phyloP scores from a whole-genome alignment of 2,329 filamentous ascomycete genomes.

The Penicillium sp. region DNA sequence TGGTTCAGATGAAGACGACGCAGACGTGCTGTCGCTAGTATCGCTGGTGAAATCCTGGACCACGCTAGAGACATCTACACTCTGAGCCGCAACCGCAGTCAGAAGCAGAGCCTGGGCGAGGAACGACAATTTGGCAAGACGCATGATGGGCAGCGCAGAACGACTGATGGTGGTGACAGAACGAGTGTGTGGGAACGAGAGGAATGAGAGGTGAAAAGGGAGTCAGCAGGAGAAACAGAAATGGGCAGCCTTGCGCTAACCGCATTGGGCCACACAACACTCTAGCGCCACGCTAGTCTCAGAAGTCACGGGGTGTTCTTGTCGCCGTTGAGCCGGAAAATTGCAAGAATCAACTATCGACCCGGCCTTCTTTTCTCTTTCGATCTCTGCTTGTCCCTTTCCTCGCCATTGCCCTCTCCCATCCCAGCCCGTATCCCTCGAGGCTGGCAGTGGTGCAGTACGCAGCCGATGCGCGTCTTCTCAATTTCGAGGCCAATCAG shows the following conservation, averaged over 20 bases:
- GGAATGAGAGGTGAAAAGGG: neutral
- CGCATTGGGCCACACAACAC: neutral
- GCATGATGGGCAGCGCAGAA: conserved; percentile 27
- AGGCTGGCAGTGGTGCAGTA: too few species aligned
- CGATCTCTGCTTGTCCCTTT: neutral
- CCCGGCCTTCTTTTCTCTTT: neutral
- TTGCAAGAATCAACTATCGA: neutral
- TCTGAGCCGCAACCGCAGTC: conserved; percentile 33
- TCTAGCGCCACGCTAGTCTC: neutral
- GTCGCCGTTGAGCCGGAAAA: neutral
- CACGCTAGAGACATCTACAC: conserved; percentile 18
- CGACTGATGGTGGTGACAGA: conserved; percentile 9
- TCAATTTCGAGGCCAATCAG: too few species aligned
- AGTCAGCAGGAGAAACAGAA: neutral
- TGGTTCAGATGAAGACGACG: conserved; percentile 8
- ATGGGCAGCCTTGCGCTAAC: neutral
- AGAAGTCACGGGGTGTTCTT: neutral
- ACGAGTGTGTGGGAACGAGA: neutral
- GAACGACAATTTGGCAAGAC: conserved; percentile 31
- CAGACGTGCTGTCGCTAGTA: conserved; percentile 2
- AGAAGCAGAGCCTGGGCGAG: conserved; percentile 35
- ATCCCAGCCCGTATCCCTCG: too few species aligned
- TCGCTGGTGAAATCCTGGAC: conserved; percentile 15
- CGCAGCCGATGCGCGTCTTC: neutral
- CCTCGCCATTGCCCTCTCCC: neutral